Evolutionary conservation across 2,329 filamentous ascomycete species (phyloP), one percentile per base, ranked within the genome.

Genomic region (Colletotrichum acutatum): DNA sequence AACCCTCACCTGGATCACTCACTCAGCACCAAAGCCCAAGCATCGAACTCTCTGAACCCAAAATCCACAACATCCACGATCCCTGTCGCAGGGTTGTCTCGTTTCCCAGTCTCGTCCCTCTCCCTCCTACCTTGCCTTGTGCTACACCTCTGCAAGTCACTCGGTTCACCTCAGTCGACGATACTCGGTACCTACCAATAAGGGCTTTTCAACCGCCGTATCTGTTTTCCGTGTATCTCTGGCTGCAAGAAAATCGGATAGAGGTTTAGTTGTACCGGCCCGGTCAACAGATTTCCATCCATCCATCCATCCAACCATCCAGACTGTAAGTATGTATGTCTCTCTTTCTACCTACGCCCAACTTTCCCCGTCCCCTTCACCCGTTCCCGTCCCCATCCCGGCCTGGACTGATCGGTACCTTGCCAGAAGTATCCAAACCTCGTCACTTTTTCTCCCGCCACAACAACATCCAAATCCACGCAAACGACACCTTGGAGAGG

Each of bases 341-440:
- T 54, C 37, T 42, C 37, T 42, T 57, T 57, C 66, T 49, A 68
- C 56, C 58, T 57, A 46, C 68, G 68, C 66, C 67, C 8, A 32
- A 53, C 22, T 66, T 37, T 30, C 60, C 19, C 42, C 32, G 24
- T 56, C 37, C 42, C 53, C 34, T 54, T 19, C 22, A 28, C 46
- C 22, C 30, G 49, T 37, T 22, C 6, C 30, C 57, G 30, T 68
- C 57, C 57, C 69, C 58, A 52, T 67, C 57, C 69, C 65, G 69
- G 52, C 66, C 59, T 64, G 54, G 59, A 34, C 70, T 72, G 54
- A 52, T 22, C 66, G 60, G 70, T 69, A 65, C 66, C 56, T 65
- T 56, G 42, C 26, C 54, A 62, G 54, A 72, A 59, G 70, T 72
- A 42, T 42, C 37, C 37, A 42, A 19, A 72, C 56, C 34, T 34